These are phyloP conservation scores for Podospora conica DNA, from an alignment of 495 filamentous ascomycete species.

Conservation along the genomic window DNA sequence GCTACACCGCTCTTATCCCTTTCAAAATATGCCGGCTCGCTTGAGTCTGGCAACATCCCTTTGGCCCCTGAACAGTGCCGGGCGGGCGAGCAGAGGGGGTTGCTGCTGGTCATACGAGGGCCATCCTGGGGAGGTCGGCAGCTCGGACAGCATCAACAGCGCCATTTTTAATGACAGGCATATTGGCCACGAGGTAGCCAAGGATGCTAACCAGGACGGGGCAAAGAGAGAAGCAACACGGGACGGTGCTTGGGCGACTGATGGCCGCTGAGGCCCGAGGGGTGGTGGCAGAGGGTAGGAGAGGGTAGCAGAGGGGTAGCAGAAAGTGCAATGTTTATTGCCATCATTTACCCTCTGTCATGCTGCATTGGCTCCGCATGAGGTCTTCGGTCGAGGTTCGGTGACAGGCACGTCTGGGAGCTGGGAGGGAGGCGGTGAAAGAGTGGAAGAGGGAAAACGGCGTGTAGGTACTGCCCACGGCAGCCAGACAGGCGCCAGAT, in stretches of 20 bases:
- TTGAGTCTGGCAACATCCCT: neutral
- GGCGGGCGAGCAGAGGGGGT: neutral
- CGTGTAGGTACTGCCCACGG: neutral
- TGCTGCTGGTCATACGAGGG: neutral
- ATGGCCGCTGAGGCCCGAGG: neutral
- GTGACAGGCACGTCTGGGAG: neutral
- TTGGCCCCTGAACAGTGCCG: neutral
- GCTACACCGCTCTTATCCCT: neutral
- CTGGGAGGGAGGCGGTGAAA: neutral
- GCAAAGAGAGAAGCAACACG: neutral
- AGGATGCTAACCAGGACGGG: neutral
- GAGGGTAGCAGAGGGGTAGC: constrained; percentile 2
- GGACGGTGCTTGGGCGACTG: neutral
- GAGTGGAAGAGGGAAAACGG: neutral
- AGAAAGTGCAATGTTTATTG: constrained; percentile 9
- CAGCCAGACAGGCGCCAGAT: neutral
- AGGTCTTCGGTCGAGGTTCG: constrained; percentile 4
- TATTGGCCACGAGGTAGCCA: constrained; percentile 6
- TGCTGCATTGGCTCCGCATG: constrained; percentile 3
- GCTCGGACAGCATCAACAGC: neutral
- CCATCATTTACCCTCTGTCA: constrained; percentile 12
- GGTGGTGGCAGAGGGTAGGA: neutral
- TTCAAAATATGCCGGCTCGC: neutral
- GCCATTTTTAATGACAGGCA: constrained; percentile 11
- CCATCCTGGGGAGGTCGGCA: neutral